Evolutionary conservation across 2,329 filamentous ascomycete genomes (phyloP).

Genomic region (Neophaeococcomyces aloes): DNA sequence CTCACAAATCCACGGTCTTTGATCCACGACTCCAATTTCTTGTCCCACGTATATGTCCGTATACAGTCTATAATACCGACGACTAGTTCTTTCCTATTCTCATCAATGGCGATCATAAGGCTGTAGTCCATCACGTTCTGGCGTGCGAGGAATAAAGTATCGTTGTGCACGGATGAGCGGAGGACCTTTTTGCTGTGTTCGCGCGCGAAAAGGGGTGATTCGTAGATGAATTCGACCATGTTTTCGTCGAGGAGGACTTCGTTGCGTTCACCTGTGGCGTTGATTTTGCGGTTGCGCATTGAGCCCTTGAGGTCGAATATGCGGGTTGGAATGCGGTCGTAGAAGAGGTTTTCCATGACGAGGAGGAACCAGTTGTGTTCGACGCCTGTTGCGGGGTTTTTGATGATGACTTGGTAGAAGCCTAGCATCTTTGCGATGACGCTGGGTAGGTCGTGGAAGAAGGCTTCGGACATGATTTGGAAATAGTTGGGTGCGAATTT

Average conservation of each 20-base stretch:
- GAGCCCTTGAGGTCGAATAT: conserved; percentile 95
- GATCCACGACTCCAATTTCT: conserved; percentile 99
- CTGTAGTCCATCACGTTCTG: conserved; percentile 99
- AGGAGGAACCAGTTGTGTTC: conserved; percentile 92
- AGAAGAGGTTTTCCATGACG: conserved; percentile 96
- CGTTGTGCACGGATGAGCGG: conserved; percentile 88
- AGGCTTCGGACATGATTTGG: conserved; percentile 86
- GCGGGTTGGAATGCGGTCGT: conserved; percentile 78
- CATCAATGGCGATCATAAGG: conserved; percentile 95
- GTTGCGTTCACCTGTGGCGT: conserved; percentile 88
- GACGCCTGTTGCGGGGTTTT: conserved; percentile 79
- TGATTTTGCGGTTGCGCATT: conserved; percentile 96
- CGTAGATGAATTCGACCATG: conserved; percentile 98
- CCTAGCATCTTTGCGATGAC: conserved; percentile 99
- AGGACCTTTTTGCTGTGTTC: conserved; percentile 95
- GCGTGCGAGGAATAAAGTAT: conserved; percentile 84
- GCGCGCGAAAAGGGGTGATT: conserved; percentile 85
- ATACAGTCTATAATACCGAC: conserved; percentile 99
- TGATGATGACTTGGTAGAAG: conserved; percentile 95
- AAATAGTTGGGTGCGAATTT: conserved; percentile 96
- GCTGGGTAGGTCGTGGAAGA: conserved; percentile 89
- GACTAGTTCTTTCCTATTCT: conserved; percentile 76
- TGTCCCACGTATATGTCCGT: conserved; percentile 97
- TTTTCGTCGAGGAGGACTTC: conserved; percentile 97
- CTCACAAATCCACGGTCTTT: conserved; percentile 75